These are phyloP conservation scores for Penicillium palitans DNA, from an alignment of 2,329 filamentous ascomycete genomes.

Conservation along the genomic window DNA sequence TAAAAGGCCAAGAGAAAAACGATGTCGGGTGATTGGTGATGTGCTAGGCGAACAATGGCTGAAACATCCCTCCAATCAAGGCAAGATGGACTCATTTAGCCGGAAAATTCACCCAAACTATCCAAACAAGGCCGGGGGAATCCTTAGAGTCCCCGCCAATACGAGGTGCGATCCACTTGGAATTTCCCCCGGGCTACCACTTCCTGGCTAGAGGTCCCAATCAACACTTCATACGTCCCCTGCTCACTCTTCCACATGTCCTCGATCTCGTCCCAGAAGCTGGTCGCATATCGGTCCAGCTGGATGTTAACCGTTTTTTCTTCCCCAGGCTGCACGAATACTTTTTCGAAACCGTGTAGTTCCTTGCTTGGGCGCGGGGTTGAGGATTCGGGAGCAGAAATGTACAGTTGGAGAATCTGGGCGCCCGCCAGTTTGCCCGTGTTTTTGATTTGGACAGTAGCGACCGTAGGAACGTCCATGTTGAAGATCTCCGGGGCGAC, in stretches of 20 bases:
- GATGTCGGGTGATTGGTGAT: constrained; percentile 5
- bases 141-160: constrained; percentile 26
- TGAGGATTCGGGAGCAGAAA: constrained; percentile 25
- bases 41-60: constrained; percentile 8
- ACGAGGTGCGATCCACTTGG: constrained; percentile 20
- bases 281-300: constrained; percentile 40
- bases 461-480: constrained; percentile 45
- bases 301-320: constrained; percentile 32
- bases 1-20: not conserved
- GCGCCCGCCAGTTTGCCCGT: constrained; percentile 52
- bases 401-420: constrained; percentile 55
- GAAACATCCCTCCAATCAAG: constrained; percentile 13
- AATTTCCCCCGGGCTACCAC: constrained; percentile 24
- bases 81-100: constrained; percentile 8
- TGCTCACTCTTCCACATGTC: constrained; percentile 43
- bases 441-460: constrained; percentile 51
- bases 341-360: constrained; percentile 49
- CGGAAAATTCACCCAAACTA: not conserved
- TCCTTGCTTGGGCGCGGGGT: constrained; percentile 44
- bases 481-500: constrained; percentile 33
- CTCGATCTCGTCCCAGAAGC: constrained; percentile 46
- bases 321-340: constrained; percentile 40
- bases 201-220: constrained; percentile 34
- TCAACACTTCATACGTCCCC: constrained; percentile 41
- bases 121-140: not conserved